Evolutionary conservation across 1,284 basidiomycete genomes (phyloP).

Genomic region (Trametes pubescens): DNA sequence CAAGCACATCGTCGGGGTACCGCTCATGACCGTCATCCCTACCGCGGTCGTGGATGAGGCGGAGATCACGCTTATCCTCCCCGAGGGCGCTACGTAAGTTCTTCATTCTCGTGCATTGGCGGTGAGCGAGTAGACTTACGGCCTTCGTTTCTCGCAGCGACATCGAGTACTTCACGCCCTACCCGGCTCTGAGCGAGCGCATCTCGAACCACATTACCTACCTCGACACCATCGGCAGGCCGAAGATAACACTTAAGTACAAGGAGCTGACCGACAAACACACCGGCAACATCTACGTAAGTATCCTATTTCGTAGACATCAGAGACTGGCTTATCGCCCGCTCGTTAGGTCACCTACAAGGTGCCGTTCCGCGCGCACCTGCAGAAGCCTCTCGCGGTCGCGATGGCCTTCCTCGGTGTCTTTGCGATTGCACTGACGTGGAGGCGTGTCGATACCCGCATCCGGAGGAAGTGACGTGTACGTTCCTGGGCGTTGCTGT

Average conservation of each 20-base stretch:
- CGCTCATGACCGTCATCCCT: conserved; percentile 85
- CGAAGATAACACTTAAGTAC: conserved; percentile 79
- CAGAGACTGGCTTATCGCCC: conserved; percentile 1
- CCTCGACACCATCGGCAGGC: conserved; percentile 93
- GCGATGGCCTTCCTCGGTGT: conserved; percentile 71
- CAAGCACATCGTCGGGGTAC: conserved; percentile 81
- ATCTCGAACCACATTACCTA: conserved; percentile 83
- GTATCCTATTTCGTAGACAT: conserved; percentile 4
- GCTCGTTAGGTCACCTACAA: conserved; percentile 81
- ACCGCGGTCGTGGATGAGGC: conserved; percentile 87
- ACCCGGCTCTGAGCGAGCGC: conserved; percentile 70
- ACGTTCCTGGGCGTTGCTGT: conserved; percentile 17
- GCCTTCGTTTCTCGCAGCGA: conserved; percentile 58
- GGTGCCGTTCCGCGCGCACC: conserved; percentile 76
- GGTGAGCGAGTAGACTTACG: background rate
- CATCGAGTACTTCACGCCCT: conserved; percentile 80
- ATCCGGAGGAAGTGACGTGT: conserved; percentile 57
- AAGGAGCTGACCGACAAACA: conserved; percentile 83
- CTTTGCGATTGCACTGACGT: conserved; percentile 67
- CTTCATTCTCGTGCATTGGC: conserved; percentile 21
- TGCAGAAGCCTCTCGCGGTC: conserved; percentile 86
- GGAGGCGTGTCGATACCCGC: conserved; percentile 71
- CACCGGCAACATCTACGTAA: conserved; percentile 74
- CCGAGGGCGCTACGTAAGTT: conserved; percentile 91
- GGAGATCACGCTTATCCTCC: conserved; percentile 83